Conservation (phyloP, 2,329 filamentous ascomycete species). For the Emergomyces africanus region DNA sequence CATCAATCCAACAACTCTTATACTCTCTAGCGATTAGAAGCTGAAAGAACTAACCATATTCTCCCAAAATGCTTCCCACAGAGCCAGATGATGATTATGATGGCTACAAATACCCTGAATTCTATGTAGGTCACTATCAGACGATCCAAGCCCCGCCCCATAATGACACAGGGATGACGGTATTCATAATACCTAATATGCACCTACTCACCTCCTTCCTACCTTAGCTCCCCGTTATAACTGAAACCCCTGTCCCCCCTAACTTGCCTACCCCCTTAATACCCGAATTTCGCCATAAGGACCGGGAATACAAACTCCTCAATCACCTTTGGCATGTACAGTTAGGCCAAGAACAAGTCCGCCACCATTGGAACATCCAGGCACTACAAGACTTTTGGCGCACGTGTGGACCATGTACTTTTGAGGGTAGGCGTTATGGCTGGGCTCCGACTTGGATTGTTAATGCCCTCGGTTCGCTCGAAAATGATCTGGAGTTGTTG, state of each 20-base stretch:
- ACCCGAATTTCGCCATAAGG: slow-evolving; percentile 6
- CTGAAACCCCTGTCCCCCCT: background rate
- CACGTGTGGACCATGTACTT: slow-evolving; percentile 5
- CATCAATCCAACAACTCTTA: background rate
- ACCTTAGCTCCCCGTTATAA: background rate
- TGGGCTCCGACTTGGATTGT: slow-evolving; percentile 11
- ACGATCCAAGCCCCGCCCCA: no score
- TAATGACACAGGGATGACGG: background rate
- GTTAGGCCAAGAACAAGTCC: slow-evolving; percentile 4
- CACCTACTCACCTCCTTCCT: background rate
- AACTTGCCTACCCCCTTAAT: slow-evolving; percentile 4
- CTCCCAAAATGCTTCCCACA: background rate
- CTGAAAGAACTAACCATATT: background rate
- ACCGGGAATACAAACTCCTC: slow-evolving; percentile 8
- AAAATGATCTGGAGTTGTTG: background rate
- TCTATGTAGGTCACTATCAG: background rate
- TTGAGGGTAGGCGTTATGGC: slow-evolving; percentile 9
- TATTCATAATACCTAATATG: background rate
- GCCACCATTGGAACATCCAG: slow-evolving; percentile 10
- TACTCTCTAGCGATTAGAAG: background rate
- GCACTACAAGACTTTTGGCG: slow-evolving; percentile 12
- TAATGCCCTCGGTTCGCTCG: slow-evolving; percentile 2
- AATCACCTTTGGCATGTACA: slow-evolving; percentile 12
- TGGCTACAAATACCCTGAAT: background rate
- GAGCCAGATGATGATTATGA: background rate